Evolutionary conservation across 2,329 filamentous ascomycete species (phyloP).

Genomic region (Colletotrichum sp.): DNA sequence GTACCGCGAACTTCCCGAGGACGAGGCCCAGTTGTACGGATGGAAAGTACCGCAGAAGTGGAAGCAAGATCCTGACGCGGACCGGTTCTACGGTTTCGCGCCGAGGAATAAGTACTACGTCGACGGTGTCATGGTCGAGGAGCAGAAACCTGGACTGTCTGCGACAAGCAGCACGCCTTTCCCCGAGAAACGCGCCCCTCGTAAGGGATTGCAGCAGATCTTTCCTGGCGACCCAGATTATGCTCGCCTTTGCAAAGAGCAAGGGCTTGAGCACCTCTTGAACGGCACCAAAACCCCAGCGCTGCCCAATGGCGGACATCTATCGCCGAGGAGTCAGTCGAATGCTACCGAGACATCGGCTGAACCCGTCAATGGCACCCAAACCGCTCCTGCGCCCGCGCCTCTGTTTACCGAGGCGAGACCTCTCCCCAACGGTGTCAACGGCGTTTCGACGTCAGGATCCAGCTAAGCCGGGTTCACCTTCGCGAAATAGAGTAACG

Average conservation of each 20-base stretch:
- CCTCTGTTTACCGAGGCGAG: neutral
- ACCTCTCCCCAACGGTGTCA: conserved; percentile 9
- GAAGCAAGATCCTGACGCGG: conserved; percentile 61
- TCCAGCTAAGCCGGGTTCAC: conserved; percentile 3
- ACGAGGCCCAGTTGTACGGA: conserved; percentile 46
- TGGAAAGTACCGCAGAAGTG: conserved; percentile 56
- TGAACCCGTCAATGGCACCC: conserved; percentile 5
- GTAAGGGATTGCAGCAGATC: conserved; percentile 57
- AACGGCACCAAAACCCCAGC: conserved; percentile 47
- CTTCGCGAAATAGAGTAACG: conserved; percentile 12
- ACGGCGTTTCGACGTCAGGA: conserved; percentile 10
- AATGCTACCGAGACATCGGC: conserved; percentile 11
- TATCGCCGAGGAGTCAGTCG: conserved; percentile 47
- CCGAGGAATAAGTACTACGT: conserved; percentile 63
- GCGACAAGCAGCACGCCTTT: conserved; percentile 58
- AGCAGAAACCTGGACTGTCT: conserved; percentile 51
- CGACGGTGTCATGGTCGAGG: conserved; percentile 57
- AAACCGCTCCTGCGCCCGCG: neutral
- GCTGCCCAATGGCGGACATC: conserved; percentile 50
- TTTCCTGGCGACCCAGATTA: conserved; percentile 63
- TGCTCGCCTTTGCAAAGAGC: conserved; percentile 56
- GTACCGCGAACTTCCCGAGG: conserved; percentile 63
- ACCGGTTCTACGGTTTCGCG: conserved; percentile 56
- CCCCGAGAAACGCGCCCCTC: conserved; percentile 58
- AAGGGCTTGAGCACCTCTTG: conserved; percentile 60